phyloP scores from a whole-genome alignment of 805 yeast species.

The Scheffersomyces amazonensis region DNA sequence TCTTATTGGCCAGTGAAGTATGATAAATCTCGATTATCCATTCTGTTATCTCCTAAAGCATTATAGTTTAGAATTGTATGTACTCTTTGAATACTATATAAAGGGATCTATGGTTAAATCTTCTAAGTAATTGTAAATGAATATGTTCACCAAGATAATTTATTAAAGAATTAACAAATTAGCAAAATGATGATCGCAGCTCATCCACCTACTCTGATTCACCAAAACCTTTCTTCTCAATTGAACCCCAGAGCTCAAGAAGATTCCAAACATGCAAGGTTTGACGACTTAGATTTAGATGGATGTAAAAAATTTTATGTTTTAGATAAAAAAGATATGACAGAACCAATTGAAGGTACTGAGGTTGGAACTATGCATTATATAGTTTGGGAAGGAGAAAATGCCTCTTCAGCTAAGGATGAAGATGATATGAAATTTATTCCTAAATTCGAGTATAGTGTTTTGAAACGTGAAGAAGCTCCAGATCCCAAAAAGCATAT shows the following conservation, averaged over 20 bases:
- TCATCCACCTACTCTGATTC: slow-evolving; percentile 13
- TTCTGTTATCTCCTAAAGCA: too few species aligned
- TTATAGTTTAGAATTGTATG: too few species aligned
- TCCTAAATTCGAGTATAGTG: background rate
- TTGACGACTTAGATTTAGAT: background rate
- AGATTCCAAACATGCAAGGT: background rate
- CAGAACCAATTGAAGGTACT: background rate
- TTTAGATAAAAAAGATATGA: background rate
- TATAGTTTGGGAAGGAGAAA: background rate
- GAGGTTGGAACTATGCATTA: background rate
- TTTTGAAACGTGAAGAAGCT: background rate
- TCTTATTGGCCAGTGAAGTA: too few species aligned
- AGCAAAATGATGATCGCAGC: slow-evolving; percentile 65
- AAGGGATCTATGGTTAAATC: too few species aligned
- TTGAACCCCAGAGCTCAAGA: background rate
- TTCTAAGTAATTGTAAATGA: too few species aligned
- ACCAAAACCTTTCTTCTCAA: background rate
- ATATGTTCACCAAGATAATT: too few species aligned
- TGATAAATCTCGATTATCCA: too few species aligned
- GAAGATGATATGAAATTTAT: background rate
- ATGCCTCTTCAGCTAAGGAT: background rate
- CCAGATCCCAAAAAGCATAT: background rate
- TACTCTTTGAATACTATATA: too few species aligned
- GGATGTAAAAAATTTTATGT: background rate
- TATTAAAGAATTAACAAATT: too few species aligned